Evolutionary conservation across 192 early-diverging fungal genomes (phyloP).

Genomic region (Piromyces finnis): DNA sequence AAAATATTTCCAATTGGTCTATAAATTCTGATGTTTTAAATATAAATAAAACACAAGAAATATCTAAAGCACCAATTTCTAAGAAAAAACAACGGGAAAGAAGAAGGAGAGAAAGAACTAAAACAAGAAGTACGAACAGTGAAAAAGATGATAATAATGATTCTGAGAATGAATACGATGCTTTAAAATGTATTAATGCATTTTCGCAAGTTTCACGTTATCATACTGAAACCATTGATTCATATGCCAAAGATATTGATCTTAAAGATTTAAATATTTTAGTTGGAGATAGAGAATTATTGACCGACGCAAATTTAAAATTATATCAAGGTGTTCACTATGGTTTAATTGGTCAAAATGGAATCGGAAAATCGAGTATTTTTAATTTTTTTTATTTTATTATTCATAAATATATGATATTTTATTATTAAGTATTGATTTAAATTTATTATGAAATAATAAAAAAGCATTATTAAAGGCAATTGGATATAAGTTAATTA

Average conservation of each 20-base stretch:
- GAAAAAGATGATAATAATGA: not conserved
- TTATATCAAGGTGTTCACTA: slow-evolving; percentile 61
- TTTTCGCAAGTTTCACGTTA: slow-evolving; percentile 70
- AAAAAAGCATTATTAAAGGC: slow-evolving; percentile 29
- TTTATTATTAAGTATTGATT: too few relatives aligned
- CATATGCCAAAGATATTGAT: slow-evolving; percentile 62
- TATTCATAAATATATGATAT: too few relatives aligned
- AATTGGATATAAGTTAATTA: slow-evolving; percentile 38
- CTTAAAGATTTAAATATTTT: slow-evolving; percentile 53
- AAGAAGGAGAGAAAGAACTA: too few relatives aligned
- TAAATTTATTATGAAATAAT: too few relatives aligned
- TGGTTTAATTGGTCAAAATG: slow-evolving; percentile 60
- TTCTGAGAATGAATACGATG: not conserved
- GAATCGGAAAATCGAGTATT: slow-evolving; percentile 50
- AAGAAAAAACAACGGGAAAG: too few relatives aligned
- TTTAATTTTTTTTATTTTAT: too few relatives aligned
- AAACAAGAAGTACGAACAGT: too few relatives aligned
- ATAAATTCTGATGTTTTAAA: too few relatives aligned
- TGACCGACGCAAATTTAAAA: slow-evolving; percentile 56
- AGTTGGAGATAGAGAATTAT: slow-evolving; percentile 47
- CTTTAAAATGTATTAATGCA: slow-evolving; percentile 25
- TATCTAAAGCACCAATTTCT: too few relatives aligned
- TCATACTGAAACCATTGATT: slow-evolving; percentile 61
- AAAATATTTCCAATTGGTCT: too few relatives aligned
- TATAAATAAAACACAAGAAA: too few relatives aligned